Evolutionary conservation across 2,329 filamentous ascomycete species (phyloP).

Genomic region (Sporothrix pseudoabietina): DNA sequence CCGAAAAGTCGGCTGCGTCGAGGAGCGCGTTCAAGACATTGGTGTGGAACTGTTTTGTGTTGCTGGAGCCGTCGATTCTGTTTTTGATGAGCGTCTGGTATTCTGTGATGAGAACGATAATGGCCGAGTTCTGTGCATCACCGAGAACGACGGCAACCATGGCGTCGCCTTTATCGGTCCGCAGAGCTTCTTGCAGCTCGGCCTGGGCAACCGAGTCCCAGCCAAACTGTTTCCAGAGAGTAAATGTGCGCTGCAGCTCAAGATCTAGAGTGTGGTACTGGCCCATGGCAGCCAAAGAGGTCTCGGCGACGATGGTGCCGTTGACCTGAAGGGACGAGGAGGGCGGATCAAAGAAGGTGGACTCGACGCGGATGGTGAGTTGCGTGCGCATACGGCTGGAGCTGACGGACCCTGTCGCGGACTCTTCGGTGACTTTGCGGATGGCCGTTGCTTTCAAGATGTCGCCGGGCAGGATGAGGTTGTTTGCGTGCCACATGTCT

Average conservation of each 20-base stretch:
- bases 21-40: conserved; percentile 74
- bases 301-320: conserved; percentile 57
- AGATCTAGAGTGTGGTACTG: conserved; percentile 71
- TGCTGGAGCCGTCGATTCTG: conserved; percentile 68
- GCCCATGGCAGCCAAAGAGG: conserved; percentile 55
- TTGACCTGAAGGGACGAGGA: conserved; percentile 59
- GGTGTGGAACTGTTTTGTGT: conserved; percentile 75
- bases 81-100: conserved; percentile 76
- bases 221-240: conserved; percentile 77
- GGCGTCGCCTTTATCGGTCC: conserved; percentile 76
- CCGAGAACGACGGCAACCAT: conserved; percentile 93
- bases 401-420: conserved; percentile 50
- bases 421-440: conserved; percentile 56
- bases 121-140: conserved; percentile 68
- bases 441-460: conserved; percentile 57
- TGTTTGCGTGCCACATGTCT: conserved; percentile 63
- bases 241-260: conserved; percentile 85
- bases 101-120: conserved; percentile 80
- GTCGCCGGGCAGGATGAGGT: conserved; percentile 59
- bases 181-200: conserved; percentile 75
- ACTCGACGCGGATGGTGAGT: conserved; percentile 59
- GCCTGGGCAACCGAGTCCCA: conserved; percentile 90
- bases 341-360: conserved; percentile 60
- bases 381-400: conserved; percentile 60
- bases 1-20: conserved; percentile 73